Evolutionary conservation across 495 filamentous ascomycete species (phyloP).

Genomic region (Trichoderma erinaceum): DNA sequence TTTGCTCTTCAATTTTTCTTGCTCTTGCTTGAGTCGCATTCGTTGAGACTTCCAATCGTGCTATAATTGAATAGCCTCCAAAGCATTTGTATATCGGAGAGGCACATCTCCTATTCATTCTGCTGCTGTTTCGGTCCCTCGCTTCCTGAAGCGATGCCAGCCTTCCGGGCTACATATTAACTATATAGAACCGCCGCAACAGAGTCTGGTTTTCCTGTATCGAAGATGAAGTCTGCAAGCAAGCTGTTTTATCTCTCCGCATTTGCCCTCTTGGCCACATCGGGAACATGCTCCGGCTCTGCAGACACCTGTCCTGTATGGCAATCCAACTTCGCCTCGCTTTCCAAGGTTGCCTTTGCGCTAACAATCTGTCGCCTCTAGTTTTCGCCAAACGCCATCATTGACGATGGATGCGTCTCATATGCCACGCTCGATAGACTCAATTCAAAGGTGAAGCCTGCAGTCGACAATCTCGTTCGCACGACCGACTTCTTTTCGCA

Average conservation of each 20-base stretch:
- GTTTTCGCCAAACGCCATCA: conserved; percentile 51
- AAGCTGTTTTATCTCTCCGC: conserved; percentile 70
- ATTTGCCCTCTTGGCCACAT: conserved; percentile 61
- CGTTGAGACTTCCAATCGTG: neutral
- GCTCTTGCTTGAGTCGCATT: neutral
- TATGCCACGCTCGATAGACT: conserved; percentile 82
- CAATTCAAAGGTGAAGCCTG: conserved; percentile 71
- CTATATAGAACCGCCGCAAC: neutral
- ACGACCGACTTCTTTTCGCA: conserved; percentile 96
- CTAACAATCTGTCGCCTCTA: conserved; percentile 20
- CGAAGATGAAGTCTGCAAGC: conserved; percentile 57
- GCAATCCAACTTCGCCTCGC: conserved; percentile 19
- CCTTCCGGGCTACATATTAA: neutral
- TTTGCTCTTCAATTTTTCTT: neutral
- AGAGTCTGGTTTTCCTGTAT: neutral
- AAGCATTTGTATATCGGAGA: neutral
- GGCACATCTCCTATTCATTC: neutral
- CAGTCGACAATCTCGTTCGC: conserved; percentile 72
- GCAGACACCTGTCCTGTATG: conserved; percentile 46
- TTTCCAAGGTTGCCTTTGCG: conserved; percentile 22
- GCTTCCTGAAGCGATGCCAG: neutral
- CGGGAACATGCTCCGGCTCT: conserved; percentile 37
- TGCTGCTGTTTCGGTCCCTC: neutral
- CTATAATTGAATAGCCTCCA: neutral
- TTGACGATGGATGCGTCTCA: conserved; percentile 87